These are phyloP conservation scores for Euryodendron excelsum DNA, from an alignment of 148 eudicot genomes.

Conservation along the genomic window DNA sequence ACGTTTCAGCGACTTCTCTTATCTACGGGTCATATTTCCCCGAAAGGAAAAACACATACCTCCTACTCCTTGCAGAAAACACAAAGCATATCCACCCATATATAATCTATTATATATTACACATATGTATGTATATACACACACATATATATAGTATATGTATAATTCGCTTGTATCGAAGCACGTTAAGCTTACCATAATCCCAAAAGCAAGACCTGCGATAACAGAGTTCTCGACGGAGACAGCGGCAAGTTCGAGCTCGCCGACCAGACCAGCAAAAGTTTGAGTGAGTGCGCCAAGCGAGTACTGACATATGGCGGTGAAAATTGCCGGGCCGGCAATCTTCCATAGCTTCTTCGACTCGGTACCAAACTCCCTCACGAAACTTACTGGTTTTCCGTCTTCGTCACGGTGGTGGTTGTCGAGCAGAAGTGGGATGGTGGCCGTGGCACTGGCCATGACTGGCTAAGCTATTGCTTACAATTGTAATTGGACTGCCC, in stretches of 20 bases:
- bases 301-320: slow-evolving; percentile 54
- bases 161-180: too few relatives aligned
- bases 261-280: slow-evolving; percentile 49
- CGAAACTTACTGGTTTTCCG: not conserved
- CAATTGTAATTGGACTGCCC: too few relatives aligned
- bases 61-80: too few relatives aligned
- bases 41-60: too few relatives aligned
- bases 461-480: too few relatives aligned
- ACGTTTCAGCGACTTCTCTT: too few relatives aligned
- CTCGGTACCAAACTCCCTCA: slow-evolving; percentile 31
- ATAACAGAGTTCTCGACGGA: slow-evolving; percentile 58
- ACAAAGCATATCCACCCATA: too few relatives aligned
- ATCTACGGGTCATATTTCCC: too few relatives aligned
- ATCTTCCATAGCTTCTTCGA: slow-evolving; percentile 48
- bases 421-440: slow-evolving; percentile 20
- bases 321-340: slow-evolving; percentile 55
- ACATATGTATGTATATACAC: too few relatives aligned
- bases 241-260: slow-evolving; percentile 58
- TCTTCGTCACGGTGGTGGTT: not conserved
- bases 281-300: slow-evolving; percentile 56
- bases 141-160: not conserved
- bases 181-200: slow-evolving; percentile 49
- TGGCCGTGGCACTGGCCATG: not conserved
- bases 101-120: too few relatives aligned
- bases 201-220: slow-evolving; percentile 57